These are phyloP conservation scores for Trichosporon asahii DNA, from an alignment of 1,284 basidiomycete species.

Conservation along the genomic window DNA sequence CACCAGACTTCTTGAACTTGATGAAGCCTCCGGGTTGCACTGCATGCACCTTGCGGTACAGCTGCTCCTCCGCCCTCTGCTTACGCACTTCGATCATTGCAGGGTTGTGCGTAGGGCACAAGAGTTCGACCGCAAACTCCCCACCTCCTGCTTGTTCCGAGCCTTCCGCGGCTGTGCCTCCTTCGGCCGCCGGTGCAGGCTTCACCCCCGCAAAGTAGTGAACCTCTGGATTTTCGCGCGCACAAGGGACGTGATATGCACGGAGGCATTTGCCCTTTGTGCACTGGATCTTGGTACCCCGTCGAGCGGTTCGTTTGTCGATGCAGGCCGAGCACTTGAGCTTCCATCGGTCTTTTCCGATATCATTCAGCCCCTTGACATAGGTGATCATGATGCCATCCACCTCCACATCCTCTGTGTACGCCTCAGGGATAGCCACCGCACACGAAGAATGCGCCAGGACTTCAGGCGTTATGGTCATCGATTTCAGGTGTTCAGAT, in stretches of 20 bases:
- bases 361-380: constrained; percentile 75
- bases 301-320: constrained; percentile 62
- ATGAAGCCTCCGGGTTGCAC: constrained; percentile 67
- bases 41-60: constrained; percentile 59
- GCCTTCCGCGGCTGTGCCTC: background rate
- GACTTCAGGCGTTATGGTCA: constrained; percentile 15
- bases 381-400: constrained; percentile 38
- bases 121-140: constrained; percentile 68
- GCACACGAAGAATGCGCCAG: constrained; percentile 67
- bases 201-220: constrained; percentile 27
- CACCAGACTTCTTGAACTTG: constrained; percentile 72
- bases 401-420: constrained; percentile 63
- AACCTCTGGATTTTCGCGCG: constrained; percentile 49
- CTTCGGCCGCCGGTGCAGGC: background rate
- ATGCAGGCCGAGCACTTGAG: constrained; percentile 86
- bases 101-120: constrained; percentile 79
- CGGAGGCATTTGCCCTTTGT: constrained; percentile 85
- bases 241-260: constrained; percentile 91
- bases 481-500: constrained; percentile 13
- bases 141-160: constrained; percentile 35
- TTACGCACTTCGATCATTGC: constrained; percentile 54
- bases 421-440: constrained; percentile 75
- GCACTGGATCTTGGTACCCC: constrained; percentile 91
- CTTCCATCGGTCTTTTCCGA: constrained; percentile 85
- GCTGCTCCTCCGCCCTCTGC: constrained; percentile 52